phyloP scores from a whole-genome alignment of 495 filamentous ascomycete species.

The Cetradonia linearis region DNA sequence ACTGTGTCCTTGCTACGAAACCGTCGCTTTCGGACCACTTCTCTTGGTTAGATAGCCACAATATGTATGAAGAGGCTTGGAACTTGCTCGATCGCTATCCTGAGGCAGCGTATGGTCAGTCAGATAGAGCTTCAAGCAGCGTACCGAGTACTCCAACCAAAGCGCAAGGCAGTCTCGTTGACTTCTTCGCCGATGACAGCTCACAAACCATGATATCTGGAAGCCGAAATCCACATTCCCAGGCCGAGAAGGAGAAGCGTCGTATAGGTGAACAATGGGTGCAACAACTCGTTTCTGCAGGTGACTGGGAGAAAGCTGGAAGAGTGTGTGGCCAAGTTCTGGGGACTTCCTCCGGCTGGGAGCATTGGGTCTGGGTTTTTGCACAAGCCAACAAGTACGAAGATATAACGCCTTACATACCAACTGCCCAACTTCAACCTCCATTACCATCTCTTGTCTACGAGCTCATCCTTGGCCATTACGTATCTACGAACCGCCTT shows the following conservation, averaged over 20 bases:
- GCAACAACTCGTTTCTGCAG: conserved; percentile 61
- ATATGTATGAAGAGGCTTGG: conserved; percentile 78
- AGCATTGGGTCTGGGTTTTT: conserved; percentile 88
- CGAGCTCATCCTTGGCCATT: conserved; percentile 76
- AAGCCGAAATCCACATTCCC: conserved; percentile 35
- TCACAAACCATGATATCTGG: conserved; percentile 47
- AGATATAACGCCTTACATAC: conserved; percentile 79
- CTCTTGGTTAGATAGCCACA: conserved; percentile 68
- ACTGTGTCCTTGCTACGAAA: conserved; percentile 79
- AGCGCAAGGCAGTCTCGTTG: conserved; percentile 41
- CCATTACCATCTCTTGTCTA: conserved; percentile 76
- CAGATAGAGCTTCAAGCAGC: conserved; percentile 35
- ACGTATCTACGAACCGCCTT: conserved; percentile 58
- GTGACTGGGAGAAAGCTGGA: conserved; percentile 69
- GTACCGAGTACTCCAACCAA: conserved; percentile 23
- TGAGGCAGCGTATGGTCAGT: conserved; percentile 32
- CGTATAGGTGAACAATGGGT: conserved; percentile 89
- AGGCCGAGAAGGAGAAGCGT: conserved; percentile 80
- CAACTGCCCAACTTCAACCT: conserved; percentile 60
- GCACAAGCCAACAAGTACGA: conserved; percentile 74
- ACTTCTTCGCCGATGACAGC: conserved; percentile 68
- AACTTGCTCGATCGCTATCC: conserved; percentile 77
- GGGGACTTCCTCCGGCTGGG: conserved; percentile 70
- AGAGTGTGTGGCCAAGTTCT: conserved; percentile 71
- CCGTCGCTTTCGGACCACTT: conserved; percentile 77